Percentiles rank a stretch among this genome's conserved stretches.
phyloP scores from a whole-genome alignment of 2,329 filamentous ascomycete species.

The Paraphoma sp. region DNA sequence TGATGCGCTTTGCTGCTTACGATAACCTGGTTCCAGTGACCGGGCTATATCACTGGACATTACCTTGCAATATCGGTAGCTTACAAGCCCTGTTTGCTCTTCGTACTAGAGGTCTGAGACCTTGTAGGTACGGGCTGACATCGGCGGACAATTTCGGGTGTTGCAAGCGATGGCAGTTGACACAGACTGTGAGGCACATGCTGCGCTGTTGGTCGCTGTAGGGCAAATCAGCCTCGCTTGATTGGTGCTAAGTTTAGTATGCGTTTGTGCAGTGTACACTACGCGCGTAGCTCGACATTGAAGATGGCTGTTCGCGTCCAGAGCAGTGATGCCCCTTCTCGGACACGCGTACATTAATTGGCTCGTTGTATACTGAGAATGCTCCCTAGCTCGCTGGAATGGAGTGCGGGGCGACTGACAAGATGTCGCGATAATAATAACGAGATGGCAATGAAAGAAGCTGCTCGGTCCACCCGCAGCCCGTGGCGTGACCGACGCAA shows the following conservation, averaged over 20 bases:
- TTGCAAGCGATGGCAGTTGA: constrained; percentile 27
- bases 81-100: constrained; percentile 18
- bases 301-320: constrained; percentile 27
- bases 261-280: constrained; percentile 20
- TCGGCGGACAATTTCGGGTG: constrained; percentile 17
- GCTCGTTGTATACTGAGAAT: constrained; percentile 42
- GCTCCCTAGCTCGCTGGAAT: constrained; percentile 32
- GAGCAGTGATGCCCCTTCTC: constrained; percentile 26
- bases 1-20: constrained; percentile 16
- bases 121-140: constrained; percentile 6
- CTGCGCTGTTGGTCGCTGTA: constrained; percentile 29
- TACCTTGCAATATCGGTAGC: constrained; percentile 29
- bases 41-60: constrained; percentile 27
- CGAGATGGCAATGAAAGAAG: constrained; percentile 23
- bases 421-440: constrained; percentile 27
- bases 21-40: constrained; percentile 24
- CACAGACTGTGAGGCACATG: constrained; percentile 45
- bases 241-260: constrained; percentile 32
- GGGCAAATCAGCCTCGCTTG: constrained; percentile 41
- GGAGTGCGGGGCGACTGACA: constrained; percentile 23
- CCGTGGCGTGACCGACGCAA: constrained; percentile 20
- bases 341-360: constrained; percentile 42
- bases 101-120: constrained; percentile 16
- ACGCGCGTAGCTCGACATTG: constrained; percentile 25
- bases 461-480: constrained; percentile 14